Evolutionary conservation across 23 red algal genomes (phyloP).

Genomic region (Gracilaria domingensis): DNA sequence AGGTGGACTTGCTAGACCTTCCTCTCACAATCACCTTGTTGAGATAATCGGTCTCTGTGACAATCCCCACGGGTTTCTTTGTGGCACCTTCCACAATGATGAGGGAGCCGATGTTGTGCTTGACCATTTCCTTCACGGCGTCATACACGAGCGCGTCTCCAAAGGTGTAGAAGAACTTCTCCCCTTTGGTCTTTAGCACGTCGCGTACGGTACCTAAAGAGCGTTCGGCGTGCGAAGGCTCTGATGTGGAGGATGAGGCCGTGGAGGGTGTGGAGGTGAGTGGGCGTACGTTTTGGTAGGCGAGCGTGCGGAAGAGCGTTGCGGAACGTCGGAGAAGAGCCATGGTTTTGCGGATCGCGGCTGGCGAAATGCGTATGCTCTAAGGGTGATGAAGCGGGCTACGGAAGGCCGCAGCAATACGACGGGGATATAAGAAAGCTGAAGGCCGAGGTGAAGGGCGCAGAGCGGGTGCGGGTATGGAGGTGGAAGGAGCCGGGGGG

Average conservation of each 20-base stretch:
- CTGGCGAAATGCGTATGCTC: no score
- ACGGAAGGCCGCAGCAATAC: no score
- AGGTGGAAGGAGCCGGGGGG: no score
- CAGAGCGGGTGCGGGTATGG: no score
- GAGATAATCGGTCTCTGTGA: constrained; percentile 92
- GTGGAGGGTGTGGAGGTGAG: constrained; percentile 1
- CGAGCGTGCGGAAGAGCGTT: constrained; percentile 2
- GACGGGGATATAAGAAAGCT: no score
- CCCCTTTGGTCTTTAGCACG: constrained; percentile 77
- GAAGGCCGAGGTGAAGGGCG: no score
- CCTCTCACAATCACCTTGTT: constrained; percentile 87
- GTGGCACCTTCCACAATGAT: constrained; percentile 79
- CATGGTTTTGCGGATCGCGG: background rate
- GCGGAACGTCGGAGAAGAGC: constrained; percentile 30
- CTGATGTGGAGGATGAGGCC: background rate
- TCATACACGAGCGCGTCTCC: constrained; percentile 79
- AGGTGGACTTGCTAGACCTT: constrained; percentile 62
- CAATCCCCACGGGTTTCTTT: constrained; percentile 87
- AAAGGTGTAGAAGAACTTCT: constrained; percentile 82
- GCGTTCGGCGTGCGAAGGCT: background rate
- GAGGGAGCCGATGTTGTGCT: constrained; percentile 95
- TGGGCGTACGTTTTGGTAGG: constrained; percentile 1
- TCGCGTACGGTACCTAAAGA: constrained; percentile 66
- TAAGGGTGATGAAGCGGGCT: no score
- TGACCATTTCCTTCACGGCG: constrained; percentile 89